Conservation (phyloP, 306 rosid species). For the Cicer cuneatum region DNA sequence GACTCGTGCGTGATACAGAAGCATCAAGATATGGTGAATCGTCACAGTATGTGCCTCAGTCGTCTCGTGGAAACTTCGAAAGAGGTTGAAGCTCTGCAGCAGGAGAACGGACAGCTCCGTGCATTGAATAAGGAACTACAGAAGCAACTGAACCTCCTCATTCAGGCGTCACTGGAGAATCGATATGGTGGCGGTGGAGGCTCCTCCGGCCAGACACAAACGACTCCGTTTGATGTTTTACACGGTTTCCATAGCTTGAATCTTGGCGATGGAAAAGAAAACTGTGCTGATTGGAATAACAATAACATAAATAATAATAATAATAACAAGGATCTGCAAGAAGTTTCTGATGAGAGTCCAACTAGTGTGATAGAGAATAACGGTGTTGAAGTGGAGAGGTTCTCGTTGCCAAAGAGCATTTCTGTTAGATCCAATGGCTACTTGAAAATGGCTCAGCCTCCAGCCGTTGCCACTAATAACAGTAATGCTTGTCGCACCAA, state of each 20-base stretch:
- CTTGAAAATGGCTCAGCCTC: slow-evolving; percentile 62
- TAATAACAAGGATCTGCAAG: slow-evolving; percentile 42
- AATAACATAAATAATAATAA: slow-evolving; percentile 41
- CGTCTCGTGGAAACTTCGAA: slow-evolving; percentile 68
- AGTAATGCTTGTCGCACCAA: slow-evolving; percentile 55
- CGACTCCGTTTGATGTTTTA: slow-evolving; percentile 47
- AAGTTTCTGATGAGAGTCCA: slow-evolving; percentile 64
- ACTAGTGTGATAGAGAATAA: slow-evolving; percentile 66
- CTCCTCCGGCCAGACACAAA: slow-evolving; percentile 42
- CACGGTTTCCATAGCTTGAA: slow-evolving; percentile 50
- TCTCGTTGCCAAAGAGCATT: slow-evolving; percentile 86
- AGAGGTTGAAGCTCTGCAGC: slow-evolving; percentile 74
- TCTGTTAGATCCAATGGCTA: slow-evolving; percentile 89
- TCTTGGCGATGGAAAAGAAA: slow-evolving; percentile 53
- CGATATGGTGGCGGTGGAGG: slow-evolving; percentile 49
- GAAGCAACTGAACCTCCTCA: slow-evolving; percentile 66
- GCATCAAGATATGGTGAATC: slow-evolving; percentile 92
- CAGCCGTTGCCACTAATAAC: slow-evolving; percentile 42
- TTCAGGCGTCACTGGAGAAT: slow-evolving; percentile 61
- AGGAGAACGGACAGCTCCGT: slow-evolving; percentile 74
- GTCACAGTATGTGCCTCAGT: slow-evolving; percentile 75
- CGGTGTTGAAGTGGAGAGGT: slow-evolving; percentile 62
- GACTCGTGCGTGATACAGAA: slow-evolving; percentile 65
- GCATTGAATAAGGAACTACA: slow-evolving; percentile 69
- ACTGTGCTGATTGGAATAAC: slow-evolving; percentile 52